Percentiles rank a stretch among this genome's conserved stretches.
These are phyloP conservation scores for Lentinula sp. DNA, from an alignment of 768 basidiomycete species.

Conservation along the genomic window DNA sequence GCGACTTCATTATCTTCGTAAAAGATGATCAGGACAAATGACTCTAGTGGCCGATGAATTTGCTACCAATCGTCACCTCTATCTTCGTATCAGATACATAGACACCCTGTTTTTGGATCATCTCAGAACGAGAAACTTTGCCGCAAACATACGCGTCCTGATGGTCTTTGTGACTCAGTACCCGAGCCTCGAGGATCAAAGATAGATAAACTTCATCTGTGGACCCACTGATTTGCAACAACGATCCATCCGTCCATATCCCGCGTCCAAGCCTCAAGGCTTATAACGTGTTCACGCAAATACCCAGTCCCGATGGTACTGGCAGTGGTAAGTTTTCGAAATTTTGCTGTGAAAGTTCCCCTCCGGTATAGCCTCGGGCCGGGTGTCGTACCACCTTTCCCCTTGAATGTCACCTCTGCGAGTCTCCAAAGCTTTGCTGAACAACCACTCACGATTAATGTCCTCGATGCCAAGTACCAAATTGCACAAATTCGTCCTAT, in stretches of 20 bases:
- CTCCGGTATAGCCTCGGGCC: background rate
- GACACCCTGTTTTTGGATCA: background rate
- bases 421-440: background rate
- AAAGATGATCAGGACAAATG: background rate
- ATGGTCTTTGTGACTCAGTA: background rate
- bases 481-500: constrained; percentile 40
- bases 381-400: background rate
- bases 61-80: background rate
- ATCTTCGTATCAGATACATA: background rate
- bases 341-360: background rate
- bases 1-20: background rate
- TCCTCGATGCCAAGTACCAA: constrained; percentile 4
- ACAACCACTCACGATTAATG: background rate
- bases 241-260: background rate
- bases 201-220: background rate
- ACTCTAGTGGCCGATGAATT: background rate
- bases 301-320: too few relatives aligned
- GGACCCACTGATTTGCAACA: background rate
- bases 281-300: background rate
- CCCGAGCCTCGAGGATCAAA: background rate
- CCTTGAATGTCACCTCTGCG: background rate
- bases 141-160: background rate
- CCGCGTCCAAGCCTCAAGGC: background rate
- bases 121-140: background rate
- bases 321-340: too few relatives aligned